Percentiles rank a stretch among this genome's conserved stretches.
Conservation (phyloP, 2,329 filamentous ascomycete genomes). For the Dactylonectria macrodidyma region DNA sequence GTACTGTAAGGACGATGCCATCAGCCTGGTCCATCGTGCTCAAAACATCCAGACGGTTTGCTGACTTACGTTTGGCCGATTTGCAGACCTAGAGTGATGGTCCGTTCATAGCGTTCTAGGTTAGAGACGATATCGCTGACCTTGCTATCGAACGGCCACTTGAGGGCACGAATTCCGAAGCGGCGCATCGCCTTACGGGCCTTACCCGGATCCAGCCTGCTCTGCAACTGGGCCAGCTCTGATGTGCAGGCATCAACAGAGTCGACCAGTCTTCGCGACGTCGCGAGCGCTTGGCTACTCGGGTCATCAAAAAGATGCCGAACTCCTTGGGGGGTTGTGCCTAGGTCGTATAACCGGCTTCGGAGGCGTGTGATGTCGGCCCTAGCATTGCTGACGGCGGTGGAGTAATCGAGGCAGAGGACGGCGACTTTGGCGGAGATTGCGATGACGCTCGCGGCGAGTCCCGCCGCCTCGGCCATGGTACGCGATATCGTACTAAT, state of each 20-base stretch:
- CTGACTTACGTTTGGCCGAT: too few species aligned
- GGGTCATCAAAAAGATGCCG: constrained; percentile 9
- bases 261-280: constrained; percentile 7
- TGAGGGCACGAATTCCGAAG: constrained; percentile 23
- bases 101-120: too few species aligned
- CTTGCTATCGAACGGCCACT: constrained; percentile 30
- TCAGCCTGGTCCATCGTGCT: constrained; percentile 7
- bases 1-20: constrained; percentile 28
- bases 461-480: too few species aligned
- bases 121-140: constrained; percentile 13
- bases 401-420: too few species aligned
- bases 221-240: constrained; percentile 16
- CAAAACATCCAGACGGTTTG: neutral
- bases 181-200: constrained; percentile 22
- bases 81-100: too few species aligned
- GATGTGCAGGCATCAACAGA: constrained; percentile 18
- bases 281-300: neutral
- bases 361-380: too few species aligned
- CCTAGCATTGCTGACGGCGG: too few species aligned
- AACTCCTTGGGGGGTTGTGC: too few species aligned
- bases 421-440: too few species aligned
- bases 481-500: too few species aligned
- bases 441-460: too few species aligned
- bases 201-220: constrained; percentile 19
- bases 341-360: too few species aligned